A percentile compares a stretch with the other conserved stretches of the same genome.
phyloP scores from a whole-genome alignment of 2,329 filamentous ascomycete species.

The Penicillium sp. region DNA sequence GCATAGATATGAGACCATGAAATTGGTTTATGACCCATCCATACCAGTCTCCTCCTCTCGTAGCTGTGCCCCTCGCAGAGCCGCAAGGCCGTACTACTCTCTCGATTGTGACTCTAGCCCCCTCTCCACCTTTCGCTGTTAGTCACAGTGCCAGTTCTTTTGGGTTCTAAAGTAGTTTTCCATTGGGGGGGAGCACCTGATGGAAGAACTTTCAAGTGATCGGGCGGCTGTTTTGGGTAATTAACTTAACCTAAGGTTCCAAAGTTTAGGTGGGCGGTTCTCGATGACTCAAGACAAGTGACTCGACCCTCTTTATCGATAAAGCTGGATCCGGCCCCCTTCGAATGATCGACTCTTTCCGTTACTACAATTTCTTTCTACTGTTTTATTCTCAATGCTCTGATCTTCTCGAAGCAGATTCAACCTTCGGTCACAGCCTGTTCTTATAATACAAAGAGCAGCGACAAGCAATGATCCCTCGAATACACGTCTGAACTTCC shows the following conservation, averaged over 20 bases:
- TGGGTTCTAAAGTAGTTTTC: constrained; percentile 10
- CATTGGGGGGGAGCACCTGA: constrained; percentile 18
- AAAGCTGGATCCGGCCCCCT: constrained; percentile 34
- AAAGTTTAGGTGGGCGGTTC: background rate
- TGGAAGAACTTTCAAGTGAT: background rate
- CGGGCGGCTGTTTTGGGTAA: constrained; percentile 12
- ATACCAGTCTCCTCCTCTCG: background rate
- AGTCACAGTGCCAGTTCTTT: constrained; percentile 16
- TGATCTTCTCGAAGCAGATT: constrained; percentile 7
- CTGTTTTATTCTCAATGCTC: background rate
- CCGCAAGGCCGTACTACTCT: constrained; percentile 17
- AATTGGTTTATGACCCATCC: constrained; percentile 26
- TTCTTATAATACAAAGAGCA: constrained; percentile 15
- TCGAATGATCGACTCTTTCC: constrained; percentile 12
- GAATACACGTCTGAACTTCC: constrained; percentile 50
- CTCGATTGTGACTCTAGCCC: background rate
- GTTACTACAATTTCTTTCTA: background rate
- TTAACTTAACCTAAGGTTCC: too few species aligned
- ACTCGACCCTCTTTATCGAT: constrained; percentile 39
- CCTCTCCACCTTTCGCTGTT: constrained; percentile 15
- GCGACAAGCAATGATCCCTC: constrained; percentile 48
- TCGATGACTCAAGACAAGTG: constrained; percentile 38
- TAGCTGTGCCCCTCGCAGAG: constrained; percentile 15
- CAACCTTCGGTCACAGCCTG: background rate
- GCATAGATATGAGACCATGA: constrained; percentile 34